Percentiles rank a stretch among this genome's conserved stretches.
Evolutionary conservation across 306 rosid species (phyloP).

Genomic region (Lablab purpureus): DNA sequence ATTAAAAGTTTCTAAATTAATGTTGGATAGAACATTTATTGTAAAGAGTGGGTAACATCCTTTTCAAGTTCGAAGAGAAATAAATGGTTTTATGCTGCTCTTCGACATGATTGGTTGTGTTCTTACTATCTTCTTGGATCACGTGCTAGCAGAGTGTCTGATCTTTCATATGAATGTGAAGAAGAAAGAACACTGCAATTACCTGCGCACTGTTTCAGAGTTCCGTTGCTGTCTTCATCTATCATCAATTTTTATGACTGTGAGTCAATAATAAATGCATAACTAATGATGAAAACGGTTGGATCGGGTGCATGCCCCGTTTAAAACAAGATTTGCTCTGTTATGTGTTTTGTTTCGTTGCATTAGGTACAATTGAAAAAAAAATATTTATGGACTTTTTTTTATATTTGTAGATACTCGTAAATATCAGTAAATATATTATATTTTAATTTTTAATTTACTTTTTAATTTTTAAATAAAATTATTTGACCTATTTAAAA

Average conservation of each 20-base stretch:
- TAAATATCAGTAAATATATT: no score
- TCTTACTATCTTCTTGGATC: background rate
- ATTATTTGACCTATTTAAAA: no score
- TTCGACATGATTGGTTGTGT: background rate
- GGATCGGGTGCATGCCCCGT: no score
- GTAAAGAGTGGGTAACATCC: background rate
- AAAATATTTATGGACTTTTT: no score
- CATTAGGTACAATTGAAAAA: no score
- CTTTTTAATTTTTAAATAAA: no score
- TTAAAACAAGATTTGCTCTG: no score
- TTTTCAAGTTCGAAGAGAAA: background rate
- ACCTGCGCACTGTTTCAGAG: background rate
- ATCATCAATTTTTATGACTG: background rate
- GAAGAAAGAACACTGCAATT: background rate
- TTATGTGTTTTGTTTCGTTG: no score
- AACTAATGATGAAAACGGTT: no score
- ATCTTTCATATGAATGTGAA: background rate
- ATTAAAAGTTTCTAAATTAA: background rate
- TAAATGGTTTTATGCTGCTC: background rate
- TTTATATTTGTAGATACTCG: no score
- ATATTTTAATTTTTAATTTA: no score
- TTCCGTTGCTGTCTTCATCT: background rate
- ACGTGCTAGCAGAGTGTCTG: background rate
- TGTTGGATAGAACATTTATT: background rate
- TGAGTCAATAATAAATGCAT: background rate